A percentile compares a stretch with the other conserved stretches of the same genome.
phyloP scores from a whole-genome alignment of 345 rosid species.

The Eutrema yunnanense region DNA sequence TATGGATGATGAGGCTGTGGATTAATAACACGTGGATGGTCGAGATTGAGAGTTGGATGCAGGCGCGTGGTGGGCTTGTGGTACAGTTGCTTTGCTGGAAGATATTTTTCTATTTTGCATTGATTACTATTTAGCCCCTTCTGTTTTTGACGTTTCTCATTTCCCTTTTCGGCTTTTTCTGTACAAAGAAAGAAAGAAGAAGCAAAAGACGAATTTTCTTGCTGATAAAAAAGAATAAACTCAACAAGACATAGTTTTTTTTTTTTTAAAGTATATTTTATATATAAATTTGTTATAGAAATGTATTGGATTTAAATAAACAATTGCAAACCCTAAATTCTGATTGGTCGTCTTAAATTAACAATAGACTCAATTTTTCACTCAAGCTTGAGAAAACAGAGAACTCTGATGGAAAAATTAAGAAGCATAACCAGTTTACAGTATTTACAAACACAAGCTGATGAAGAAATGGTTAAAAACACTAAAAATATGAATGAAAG shows the following conservation, averaged over 20 bases:
- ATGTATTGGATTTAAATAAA: too few species aligned
- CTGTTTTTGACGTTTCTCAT: too few species aligned
- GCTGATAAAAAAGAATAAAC: not conserved
- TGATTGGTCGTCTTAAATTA: too few species aligned
- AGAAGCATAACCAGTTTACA: not conserved
- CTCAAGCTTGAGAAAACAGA: not conserved
- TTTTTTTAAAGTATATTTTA: too few species aligned
- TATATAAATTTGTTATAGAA: too few species aligned
- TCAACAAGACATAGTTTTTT: not conserved
- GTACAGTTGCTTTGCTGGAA: constrained; percentile 20
- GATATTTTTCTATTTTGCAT: not conserved
- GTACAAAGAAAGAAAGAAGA: too few species aligned
- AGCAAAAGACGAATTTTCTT: not conserved
- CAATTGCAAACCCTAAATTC: too few species aligned
- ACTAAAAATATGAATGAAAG: not conserved
- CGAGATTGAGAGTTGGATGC: not conserved
- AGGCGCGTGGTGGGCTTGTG: constrained; percentile 49
- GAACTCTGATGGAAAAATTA: not conserved
- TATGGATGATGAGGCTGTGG: constrained; percentile 26
- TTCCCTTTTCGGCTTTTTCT: too few species aligned
- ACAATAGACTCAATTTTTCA: too few species aligned
- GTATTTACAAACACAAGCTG: constrained; percentile 38
- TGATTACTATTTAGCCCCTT: too few species aligned
- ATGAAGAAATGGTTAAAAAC: not conserved
- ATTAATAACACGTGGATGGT: constrained; percentile 43